These are phyloP conservation scores for Gardenia jasminoides DNA, from an alignment of 257 asterid species.

Conservation along the genomic window DNA sequence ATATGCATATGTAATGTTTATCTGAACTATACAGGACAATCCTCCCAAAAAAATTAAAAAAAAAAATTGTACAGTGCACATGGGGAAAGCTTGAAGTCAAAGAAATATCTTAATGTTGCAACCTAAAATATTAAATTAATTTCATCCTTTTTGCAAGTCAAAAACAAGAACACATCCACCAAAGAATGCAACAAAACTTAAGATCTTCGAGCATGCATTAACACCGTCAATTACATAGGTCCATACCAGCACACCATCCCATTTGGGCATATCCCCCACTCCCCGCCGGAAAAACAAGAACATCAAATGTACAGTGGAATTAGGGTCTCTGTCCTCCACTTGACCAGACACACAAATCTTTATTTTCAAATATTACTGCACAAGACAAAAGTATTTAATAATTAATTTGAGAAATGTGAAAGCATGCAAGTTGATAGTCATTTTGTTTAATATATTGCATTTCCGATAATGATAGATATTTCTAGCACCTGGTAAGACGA, in stretches of 20 bases:
- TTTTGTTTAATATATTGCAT: background rate
- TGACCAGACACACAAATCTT: background rate
- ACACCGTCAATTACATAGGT: background rate
- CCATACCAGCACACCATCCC: background rate
- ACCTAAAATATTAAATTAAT: no score
- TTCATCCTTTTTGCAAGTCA: no score
- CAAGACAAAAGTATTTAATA: background rate
- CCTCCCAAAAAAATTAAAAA: no score
- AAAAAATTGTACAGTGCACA: no score
- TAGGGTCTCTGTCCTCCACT: background rate
- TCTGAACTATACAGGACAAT: no score
- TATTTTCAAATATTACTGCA: background rate
- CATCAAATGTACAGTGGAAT: background rate
- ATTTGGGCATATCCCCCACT: no score
- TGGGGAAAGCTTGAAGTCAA: background rate
- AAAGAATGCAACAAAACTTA: no score
- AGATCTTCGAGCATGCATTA: background rate
- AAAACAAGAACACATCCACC: no score
- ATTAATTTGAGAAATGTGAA: background rate
- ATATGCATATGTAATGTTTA: no score
- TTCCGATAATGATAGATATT: background rate
- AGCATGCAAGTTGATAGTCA: background rate
- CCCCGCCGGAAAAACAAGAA: background rate
- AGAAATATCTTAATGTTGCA: background rate
- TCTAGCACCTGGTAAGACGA: background rate